Conservation (phyloP, 495 filamentous ascomycete species). For the Pseudomonodictys pantanalensis region DNA sequence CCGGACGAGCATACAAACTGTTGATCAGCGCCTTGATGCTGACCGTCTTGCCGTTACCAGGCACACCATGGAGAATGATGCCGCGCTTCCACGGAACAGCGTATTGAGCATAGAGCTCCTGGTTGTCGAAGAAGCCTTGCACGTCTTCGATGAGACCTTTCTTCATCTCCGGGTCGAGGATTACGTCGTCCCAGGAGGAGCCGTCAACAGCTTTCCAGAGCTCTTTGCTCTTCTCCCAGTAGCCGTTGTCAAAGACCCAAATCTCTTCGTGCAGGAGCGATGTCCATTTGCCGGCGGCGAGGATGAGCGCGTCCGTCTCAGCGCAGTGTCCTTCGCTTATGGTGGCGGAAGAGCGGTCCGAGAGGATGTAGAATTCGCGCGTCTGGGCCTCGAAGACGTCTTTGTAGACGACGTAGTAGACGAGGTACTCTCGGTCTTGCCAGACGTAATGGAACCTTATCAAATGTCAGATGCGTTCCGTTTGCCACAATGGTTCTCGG, state of each 20-base stretch:
- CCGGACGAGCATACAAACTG: slow-evolving; percentile 45
- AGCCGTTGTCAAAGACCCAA: slow-evolving; percentile 30
- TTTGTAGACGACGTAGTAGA: slow-evolving; percentile 19
- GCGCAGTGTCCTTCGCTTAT: slow-evolving; percentile 14
- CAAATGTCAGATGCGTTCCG: not conserved
- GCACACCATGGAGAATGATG: slow-evolving; percentile 50
- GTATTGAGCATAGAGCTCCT: slow-evolving; percentile 19
- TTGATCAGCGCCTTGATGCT: slow-evolving; percentile 66
- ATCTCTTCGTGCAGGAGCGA: slow-evolving; percentile 31
- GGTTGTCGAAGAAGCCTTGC: slow-evolving; percentile 32
- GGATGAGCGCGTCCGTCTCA: slow-evolving; percentile 17
- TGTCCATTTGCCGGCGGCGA: slow-evolving; percentile 28
- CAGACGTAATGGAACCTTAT: slow-evolving; percentile 23
- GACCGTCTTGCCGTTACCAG: slow-evolving; percentile 67
- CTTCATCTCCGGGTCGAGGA: slow-evolving; percentile 33
- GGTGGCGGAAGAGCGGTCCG: not conserved
- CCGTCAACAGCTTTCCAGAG: slow-evolving; percentile 25
- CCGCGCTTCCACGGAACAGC: slow-evolving; percentile 39
- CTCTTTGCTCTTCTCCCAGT: slow-evolving; percentile 32
- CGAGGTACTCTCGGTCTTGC: slow-evolving; percentile 23
- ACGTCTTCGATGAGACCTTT: slow-evolving; percentile 31
- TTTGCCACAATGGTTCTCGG: not conserved
- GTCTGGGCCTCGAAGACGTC: not conserved
- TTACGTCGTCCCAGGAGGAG: slow-evolving; percentile 30
- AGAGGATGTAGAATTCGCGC: slow-evolving; percentile 13